A percentile compares a stretch with the other conserved stretches of the same genome.
Evolutionary conservation across 176 grass and related monocot genomes (phyloP).

Genomic region (Themeda triandra): DNA sequence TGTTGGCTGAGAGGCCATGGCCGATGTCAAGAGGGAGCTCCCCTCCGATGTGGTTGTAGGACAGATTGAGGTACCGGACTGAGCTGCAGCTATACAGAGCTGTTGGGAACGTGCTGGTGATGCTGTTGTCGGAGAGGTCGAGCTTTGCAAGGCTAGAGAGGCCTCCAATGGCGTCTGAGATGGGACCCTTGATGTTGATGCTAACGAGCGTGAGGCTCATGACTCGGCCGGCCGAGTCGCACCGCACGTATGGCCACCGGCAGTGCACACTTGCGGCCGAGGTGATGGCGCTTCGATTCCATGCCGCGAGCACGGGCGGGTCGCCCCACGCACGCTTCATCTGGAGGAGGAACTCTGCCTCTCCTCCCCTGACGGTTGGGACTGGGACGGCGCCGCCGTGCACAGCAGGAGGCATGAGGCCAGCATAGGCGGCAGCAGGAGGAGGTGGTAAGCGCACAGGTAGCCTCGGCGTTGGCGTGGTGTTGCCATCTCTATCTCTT

Average conservation of each 20-base stretch:
- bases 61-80: conserved; percentile 35
- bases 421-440: too few relatives aligned
- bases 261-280: too few relatives aligned
- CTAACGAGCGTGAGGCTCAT: neutral
- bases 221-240: too few relatives aligned
- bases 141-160: neutral
- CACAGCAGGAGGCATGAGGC: too few relatives aligned
- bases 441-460: too few relatives aligned
- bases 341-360: conserved; percentile 34
- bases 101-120: conserved; percentile 1
- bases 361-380: neutral
- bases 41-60: conserved; percentile 34
- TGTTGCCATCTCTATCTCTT: neutral
- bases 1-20: neutral
- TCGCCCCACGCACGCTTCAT: conserved; percentile 44
- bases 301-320: conserved; percentile 15
- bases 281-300: too few relatives aligned
- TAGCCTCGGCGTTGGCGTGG: too few relatives aligned
- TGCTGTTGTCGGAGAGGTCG: neutral
- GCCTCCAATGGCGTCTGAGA: conserved; percentile 39
- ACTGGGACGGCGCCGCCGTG: neutral
- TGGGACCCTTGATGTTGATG: conserved; percentile 34
- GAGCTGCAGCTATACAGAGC: conserved; percentile 25
- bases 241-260: too few relatives aligned
- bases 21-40: conserved; percentile 43